Percentiles rank a stretch among this genome's conserved stretches.
Evolutionary conservation across 2,329 filamentous ascomycete species (phyloP).

Genomic region (Trichoderma polysporum): DNA sequence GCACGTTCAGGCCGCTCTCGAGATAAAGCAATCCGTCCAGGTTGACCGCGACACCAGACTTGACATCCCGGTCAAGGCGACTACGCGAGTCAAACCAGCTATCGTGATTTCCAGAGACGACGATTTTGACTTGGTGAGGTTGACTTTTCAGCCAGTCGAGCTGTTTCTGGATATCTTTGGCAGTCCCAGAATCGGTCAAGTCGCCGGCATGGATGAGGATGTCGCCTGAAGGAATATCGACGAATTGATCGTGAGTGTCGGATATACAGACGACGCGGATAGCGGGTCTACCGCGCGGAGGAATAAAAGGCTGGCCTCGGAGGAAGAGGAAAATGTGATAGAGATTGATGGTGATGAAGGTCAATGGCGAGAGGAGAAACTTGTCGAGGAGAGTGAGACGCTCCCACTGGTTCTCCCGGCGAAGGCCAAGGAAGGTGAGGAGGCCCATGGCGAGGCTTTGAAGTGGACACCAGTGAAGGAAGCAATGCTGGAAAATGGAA

Average conservation of each 20-base stretch:
- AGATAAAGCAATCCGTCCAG: conserved; percentile 73
- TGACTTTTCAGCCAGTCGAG: conserved; percentile 77
- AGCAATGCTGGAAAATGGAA: no score
- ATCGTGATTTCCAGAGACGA: conserved; percentile 88
- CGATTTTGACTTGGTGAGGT: conserved; percentile 76
- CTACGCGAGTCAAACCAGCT: conserved; percentile 73
- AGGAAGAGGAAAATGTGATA: conserved; percentile 66
- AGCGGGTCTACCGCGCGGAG: conserved; percentile 52
- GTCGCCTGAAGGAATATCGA: conserved; percentile 70
- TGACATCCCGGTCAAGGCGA: conserved; percentile 55
- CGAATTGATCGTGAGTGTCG: conserved; percentile 74
- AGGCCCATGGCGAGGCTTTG: conserved; percentile 42
- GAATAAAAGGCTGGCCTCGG: conserved; percentile 62
- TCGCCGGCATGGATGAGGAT: conserved; percentile 90
- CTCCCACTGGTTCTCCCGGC: conserved; percentile 49
- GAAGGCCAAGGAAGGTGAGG: conserved; percentile 47
- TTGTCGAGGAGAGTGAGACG: conserved; percentile 58
- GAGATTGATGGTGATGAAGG: conserved; percentile 59
- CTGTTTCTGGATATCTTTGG: conserved; percentile 73
- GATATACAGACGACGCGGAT: conserved; percentile 85
- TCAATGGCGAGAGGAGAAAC: conserved; percentile 67
- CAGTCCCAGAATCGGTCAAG: conserved; percentile 70
- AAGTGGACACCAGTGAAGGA: neutral
- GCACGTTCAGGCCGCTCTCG: conserved; percentile 63
- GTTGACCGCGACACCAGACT: conserved; percentile 54